These are phyloP conservation scores for Skeletonema menzelii DNA, from an alignment of 108 stramenopile species.

Conservation along the genomic window DNA sequence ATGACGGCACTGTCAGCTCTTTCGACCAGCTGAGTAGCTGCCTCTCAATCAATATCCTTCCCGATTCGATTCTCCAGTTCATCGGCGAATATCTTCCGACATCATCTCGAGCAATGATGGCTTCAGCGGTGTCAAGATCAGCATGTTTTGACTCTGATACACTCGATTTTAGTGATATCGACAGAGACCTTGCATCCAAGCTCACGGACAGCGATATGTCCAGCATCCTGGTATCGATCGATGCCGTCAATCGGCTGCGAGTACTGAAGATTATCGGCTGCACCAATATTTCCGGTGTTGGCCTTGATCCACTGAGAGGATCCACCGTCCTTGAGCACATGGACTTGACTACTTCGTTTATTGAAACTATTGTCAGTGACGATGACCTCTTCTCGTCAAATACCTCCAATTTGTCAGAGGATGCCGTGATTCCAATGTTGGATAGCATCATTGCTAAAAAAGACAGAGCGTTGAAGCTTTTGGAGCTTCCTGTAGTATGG, in stretches of 20 bases:
- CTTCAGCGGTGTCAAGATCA: not conserved
- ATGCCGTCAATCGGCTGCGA: not conserved
- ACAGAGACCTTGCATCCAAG: not conserved
- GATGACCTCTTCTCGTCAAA: not conserved
- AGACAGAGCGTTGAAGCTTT: constrained; percentile 10
- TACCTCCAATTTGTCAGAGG: not conserved
- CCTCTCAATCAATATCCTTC: not conserved
- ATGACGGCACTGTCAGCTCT: not conserved
- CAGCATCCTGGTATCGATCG: not conserved
- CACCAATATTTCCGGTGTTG: not conserved
- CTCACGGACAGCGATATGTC: not conserved
- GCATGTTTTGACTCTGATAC: not conserved
- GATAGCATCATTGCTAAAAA: constrained; percentile 21
- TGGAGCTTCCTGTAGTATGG: constrained; percentile 14
- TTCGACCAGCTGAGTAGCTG: not conserved
- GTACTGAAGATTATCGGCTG: not conserved
- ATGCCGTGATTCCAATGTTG: constrained; percentile 16
- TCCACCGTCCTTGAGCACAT: not conserved
- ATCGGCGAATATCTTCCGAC: not conserved
- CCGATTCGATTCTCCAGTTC: not conserved
- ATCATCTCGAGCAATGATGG: not conserved
- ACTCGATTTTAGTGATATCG: not conserved
- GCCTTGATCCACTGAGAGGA: not conserved
- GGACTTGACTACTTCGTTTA: not conserved
- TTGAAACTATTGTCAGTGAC: not conserved